A percentile compares a stretch with the other conserved stretches of the same genome.
Evolutionary conservation across 257 asterid genomes (phyloP).

Genomic region (Solanum sejunctum): DNA sequence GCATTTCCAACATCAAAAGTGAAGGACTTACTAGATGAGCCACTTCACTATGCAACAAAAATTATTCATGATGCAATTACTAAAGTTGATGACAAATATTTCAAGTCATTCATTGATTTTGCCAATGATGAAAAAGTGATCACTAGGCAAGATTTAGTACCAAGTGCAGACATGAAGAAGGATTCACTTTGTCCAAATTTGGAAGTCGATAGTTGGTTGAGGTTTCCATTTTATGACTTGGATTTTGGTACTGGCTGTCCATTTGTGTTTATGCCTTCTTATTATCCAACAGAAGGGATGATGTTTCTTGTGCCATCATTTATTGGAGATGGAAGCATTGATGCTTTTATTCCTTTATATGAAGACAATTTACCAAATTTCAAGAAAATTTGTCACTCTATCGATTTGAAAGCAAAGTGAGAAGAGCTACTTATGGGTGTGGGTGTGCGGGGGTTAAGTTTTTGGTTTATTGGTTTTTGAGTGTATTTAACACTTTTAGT

Average conservation of each 20-base stretch:
- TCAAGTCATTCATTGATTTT: constrained; percentile 68
- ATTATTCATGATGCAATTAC: constrained; percentile 50
- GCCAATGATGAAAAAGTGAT: constrained; percentile 22
- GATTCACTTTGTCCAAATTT: constrained; percentile 48
- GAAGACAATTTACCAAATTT: constrained; percentile 29
- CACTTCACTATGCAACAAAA: constrained; percentile 38
- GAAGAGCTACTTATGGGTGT: not conserved
- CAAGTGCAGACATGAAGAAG: constrained; percentile 41
- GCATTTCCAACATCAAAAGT: constrained; percentile 47
- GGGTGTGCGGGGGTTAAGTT: not conserved
- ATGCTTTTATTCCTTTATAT: constrained; percentile 52
- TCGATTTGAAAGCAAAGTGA: constrained; percentile 19
- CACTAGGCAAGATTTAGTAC: constrained; percentile 28
- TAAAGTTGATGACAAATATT: constrained; percentile 39
- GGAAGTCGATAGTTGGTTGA: constrained; percentile 78
- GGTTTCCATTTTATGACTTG: constrained; percentile 69
- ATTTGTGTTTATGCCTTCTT: constrained; percentile 63
- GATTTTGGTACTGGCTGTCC: constrained; percentile 78
- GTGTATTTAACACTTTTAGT: not conserved
- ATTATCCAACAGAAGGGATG: constrained; percentile 54
- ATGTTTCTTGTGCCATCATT: constrained; percentile 59
- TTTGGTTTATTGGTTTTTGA: not conserved
- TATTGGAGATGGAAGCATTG: constrained; percentile 60
- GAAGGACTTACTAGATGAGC: constrained; percentile 23
- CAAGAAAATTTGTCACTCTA: constrained; percentile 43